Conservation (phyloP, 176 grass and related monocot genomes). For the Oryza nivara region DNA sequence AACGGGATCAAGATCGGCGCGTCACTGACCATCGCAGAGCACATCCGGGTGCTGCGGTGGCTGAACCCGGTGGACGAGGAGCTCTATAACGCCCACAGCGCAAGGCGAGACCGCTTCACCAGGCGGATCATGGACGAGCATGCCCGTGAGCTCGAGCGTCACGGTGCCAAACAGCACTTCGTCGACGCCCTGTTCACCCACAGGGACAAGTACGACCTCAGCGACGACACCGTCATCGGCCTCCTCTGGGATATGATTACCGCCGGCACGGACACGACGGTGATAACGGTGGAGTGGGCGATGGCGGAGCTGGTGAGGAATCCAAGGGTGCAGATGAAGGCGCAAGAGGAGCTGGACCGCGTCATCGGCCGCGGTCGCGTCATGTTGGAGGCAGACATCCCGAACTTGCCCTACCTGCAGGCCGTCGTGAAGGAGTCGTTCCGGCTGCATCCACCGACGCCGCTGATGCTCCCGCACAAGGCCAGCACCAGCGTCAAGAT, state of each 20-base stretch:
- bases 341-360: constrained; percentile 62
- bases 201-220: constrained; percentile 65
- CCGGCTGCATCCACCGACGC: constrained; percentile 64
- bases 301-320: constrained; percentile 62
- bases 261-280: constrained; percentile 72
- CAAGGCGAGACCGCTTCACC: constrained; percentile 54
- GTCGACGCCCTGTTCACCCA: constrained; percentile 68
- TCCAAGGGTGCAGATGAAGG: constrained; percentile 53
- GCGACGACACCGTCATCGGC: constrained; percentile 70
- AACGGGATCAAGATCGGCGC: constrained; percentile 77
- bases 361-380: constrained; percentile 47
- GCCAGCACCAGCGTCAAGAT: constrained; percentile 52
- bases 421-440: constrained; percentile 65
- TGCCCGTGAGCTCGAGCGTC: constrained; percentile 47
- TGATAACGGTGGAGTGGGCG: constrained; percentile 72
- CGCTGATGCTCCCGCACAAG: constrained; percentile 66
- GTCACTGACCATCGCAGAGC: constrained; percentile 61
- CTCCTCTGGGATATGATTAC: constrained; percentile 85
- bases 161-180: constrained; percentile 66
- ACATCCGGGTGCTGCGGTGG: constrained; percentile 62
- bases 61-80: constrained; percentile 57
- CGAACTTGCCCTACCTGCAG: constrained; percentile 63
- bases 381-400: constrained; percentile 54
- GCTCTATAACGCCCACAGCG: constrained; percentile 47
- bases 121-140: constrained; percentile 75